phyloP scores from a whole-genome alignment of 1,139 yeast genomes.

The Suhomyces kunorum region DNA sequence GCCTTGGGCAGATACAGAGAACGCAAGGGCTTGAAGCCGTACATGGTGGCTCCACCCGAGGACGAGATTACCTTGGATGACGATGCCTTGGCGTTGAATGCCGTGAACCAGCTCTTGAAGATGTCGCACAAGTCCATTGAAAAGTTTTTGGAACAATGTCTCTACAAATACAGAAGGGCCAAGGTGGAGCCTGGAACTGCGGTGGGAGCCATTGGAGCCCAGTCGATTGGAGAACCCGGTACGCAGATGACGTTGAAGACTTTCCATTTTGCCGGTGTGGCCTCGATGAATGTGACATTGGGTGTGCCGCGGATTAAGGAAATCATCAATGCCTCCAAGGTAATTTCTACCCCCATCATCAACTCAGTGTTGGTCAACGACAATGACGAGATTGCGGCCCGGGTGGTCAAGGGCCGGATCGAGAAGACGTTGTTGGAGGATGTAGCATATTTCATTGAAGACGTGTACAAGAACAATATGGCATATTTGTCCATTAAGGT shows the following conservation, averaged over 20 bases:
- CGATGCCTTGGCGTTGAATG: constrained; percentile 46
- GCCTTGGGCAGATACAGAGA: constrained; percentile 59
- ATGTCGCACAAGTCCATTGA: constrained; percentile 61
- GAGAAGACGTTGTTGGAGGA: constrained; percentile 90
- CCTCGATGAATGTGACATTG: constrained; percentile 96
- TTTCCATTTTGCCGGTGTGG: constrained; percentile 99
- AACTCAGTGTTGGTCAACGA: constrained; percentile 92
- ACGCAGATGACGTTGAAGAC: constrained; percentile 99
- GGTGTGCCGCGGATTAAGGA: constrained; percentile 99
- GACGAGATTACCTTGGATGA: constrained; percentile 48
- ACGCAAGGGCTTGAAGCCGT: constrained; percentile 46
- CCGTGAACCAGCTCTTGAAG: constrained; percentile 74
- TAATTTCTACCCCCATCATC: constrained; percentile 94
- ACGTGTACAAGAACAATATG: constrained; percentile 80
- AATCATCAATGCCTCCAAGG: constrained; percentile 94
- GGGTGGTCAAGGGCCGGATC: constrained; percentile 96
- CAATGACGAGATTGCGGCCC: constrained; percentile 94
- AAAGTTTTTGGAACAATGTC: constrained; percentile 75
- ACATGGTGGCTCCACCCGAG: constrained; percentile 41
- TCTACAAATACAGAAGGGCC: constrained; percentile 82
- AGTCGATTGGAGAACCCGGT: constrained; percentile 98
- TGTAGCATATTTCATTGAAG: constrained; percentile 86
- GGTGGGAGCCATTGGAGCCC: constrained; percentile 99
- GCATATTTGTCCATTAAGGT: constrained; percentile 81
- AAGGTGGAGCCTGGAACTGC: constrained; percentile 99